These are phyloP conservation scores for Peniophora sp. DNA, from an alignment of 1,284 basidiomycete genomes.

Conservation along the genomic window DNA sequence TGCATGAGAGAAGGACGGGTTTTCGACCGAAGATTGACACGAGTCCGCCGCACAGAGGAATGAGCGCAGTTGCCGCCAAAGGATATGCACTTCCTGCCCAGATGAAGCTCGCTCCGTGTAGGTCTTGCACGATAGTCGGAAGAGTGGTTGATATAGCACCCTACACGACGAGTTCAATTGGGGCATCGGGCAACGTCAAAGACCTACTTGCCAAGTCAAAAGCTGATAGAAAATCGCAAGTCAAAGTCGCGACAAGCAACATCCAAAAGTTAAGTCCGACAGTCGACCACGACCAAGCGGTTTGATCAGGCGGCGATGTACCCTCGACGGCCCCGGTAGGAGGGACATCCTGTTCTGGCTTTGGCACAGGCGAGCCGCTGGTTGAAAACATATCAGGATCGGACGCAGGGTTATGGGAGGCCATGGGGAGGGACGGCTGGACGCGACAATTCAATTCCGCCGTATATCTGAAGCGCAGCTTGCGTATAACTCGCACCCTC, in stretches of 20 bases:
- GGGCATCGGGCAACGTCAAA: neutral
- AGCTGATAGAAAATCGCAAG: slow-evolving; percentile 10
- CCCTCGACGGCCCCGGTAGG: no score
- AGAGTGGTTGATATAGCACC: slow-evolving; percentile 25
- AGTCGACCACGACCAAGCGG: neutral
- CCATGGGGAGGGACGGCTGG: no score
- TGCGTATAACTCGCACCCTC: no score
- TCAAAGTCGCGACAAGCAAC: slow-evolving; percentile 9
- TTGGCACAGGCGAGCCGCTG: no score
- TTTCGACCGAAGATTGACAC: slow-evolving; percentile 22
- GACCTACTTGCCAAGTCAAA: slow-evolving; percentile 10
- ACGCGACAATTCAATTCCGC: no score
- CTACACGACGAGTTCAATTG: slow-evolving; percentile 11
- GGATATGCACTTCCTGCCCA: slow-evolving; percentile 24
- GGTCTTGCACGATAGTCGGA: slow-evolving; percentile 23
- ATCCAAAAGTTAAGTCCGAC: slow-evolving; percentile 8
- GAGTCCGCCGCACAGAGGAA: slow-evolving; percentile 21
- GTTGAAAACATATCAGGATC: no score
- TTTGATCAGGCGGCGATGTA: no score
- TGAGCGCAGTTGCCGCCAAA: slow-evolving; percentile 20
- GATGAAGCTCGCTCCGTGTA: slow-evolving; percentile 23
- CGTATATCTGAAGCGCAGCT: no score
- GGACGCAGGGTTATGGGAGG: no score
- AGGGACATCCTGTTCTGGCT: no score
- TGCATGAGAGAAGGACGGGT: slow-evolving; percentile 24